Evolutionary conservation across 805 yeast genomes (phyloP).

Genomic region (Lipomyces mesembrius): DNA sequence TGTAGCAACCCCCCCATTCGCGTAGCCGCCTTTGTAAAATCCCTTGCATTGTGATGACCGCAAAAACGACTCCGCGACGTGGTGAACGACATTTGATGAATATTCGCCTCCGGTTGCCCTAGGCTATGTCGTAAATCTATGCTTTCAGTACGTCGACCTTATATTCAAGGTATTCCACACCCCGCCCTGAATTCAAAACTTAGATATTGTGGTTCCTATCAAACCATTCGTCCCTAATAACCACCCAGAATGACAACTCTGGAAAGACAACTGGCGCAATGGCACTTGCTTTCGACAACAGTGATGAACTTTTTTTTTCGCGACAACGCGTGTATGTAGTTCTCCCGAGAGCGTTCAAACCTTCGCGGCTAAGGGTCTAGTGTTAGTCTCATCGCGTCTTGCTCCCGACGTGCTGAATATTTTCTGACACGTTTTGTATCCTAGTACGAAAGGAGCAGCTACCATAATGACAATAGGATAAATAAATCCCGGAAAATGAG

Average conservation of each 20-base stretch:
- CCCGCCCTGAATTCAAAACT: neutral
- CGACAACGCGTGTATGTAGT: too few relatives aligned
- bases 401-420: neutral
- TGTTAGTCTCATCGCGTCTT: neutral
- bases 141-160: neutral
- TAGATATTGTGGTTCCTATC: neutral
- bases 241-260: neutral
- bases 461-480: slow-evolving; percentile 9
- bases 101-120: neutral
- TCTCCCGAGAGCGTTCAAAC: neutral
- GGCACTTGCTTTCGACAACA: neutral
- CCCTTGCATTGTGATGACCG: neutral
- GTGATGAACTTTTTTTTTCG: neutral
- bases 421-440: neutral
- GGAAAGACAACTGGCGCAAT: neutral
- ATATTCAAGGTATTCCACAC: neutral
- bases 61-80: neutral
- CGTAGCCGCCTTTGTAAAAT: neutral
- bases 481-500: neutral
- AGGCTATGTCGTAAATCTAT: neutral
- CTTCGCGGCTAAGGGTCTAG: neutral
- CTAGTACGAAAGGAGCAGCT: neutral
- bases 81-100: neutral
- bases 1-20: neutral
- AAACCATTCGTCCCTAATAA: neutral